Evolutionary conservation across 2,329 filamentous ascomycete species (phyloP).

Genomic region (Curvularia sp.): DNA sequence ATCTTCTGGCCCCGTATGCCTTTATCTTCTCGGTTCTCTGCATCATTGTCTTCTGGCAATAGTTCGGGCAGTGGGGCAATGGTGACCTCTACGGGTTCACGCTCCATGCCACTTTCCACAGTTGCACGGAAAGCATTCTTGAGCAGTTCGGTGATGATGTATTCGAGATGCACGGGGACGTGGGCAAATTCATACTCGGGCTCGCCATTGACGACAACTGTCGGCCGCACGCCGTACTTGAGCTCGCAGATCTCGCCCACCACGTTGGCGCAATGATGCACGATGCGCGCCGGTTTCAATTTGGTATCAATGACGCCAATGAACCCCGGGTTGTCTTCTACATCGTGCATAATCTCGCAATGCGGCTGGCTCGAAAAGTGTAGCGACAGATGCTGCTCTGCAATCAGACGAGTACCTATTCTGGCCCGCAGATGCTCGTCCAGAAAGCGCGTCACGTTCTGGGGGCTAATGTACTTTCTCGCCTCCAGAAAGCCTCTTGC

Average conservation of each 20-base stretch:
- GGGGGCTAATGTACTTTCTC: constrained; percentile 82
- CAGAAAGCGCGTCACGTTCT: constrained; percentile 87
- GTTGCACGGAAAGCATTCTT: constrained; percentile 97
- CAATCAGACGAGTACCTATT: constrained; percentile 92
- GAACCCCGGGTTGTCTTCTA: constrained; percentile 65
- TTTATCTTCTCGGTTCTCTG: constrained; percentile 19
- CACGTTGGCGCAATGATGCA: constrained; percentile 85
- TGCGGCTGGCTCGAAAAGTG: constrained; percentile 79
- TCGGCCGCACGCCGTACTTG: constrained; percentile 88
- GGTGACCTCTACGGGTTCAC: constrained; percentile 87
- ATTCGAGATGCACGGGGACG: constrained; percentile 94
- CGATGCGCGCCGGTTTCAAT: constrained; percentile 79
- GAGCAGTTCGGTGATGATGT: constrained; percentile 93
- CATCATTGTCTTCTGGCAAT: constrained; percentile 28
- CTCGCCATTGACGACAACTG: constrained; percentile 81
- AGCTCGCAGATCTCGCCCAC: constrained; percentile 97
- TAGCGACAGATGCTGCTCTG: constrained; percentile 94
- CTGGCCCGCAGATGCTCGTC: constrained; percentile 92
- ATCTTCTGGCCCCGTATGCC: constrained; percentile 21
- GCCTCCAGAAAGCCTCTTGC: constrained; percentile 94
- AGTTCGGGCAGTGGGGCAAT: constrained; percentile 75
- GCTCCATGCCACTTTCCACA: constrained; percentile 80
- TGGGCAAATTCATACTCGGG: constrained; percentile 89
- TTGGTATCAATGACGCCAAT: constrained; percentile 96
- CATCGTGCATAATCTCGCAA: constrained; percentile 59